These are phyloP conservation scores for Coffea humblotiana DNA, from an alignment of 305 asterid species.

Conservation along the genomic window DNA sequence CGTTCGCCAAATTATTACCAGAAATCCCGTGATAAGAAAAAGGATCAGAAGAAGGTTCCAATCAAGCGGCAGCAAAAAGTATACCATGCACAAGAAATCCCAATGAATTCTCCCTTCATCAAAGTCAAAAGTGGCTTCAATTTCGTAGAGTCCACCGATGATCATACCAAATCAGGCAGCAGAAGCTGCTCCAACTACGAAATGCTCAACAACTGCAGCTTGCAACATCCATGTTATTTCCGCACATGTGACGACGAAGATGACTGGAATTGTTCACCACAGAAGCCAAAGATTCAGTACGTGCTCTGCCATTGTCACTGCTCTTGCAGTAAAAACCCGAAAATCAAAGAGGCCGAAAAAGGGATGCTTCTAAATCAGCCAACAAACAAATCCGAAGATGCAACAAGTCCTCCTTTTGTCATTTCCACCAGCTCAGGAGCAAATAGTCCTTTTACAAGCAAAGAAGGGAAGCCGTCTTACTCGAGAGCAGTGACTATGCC, in stretches of 20 bases:
- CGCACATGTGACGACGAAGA: conserved; percentile 13
- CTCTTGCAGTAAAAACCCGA: background rate
- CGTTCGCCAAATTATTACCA: conserved; percentile 26
- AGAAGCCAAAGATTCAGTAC: conserved; percentile 4
- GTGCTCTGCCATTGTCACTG: background rate
- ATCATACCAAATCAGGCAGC: conserved; percentile 6
- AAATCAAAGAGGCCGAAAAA: background rate
- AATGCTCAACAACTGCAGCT: conserved; percentile 21
- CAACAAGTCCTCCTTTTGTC: background rate
- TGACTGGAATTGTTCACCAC: conserved; percentile 7
- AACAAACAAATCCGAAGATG: conserved; percentile 9
- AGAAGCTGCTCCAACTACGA: conserved; percentile 4
- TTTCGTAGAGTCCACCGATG: background rate
- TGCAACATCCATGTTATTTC: conserved; percentile 28
- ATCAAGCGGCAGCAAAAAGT: conserved; percentile 14
- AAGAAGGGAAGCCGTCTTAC: conserved; percentile 9
- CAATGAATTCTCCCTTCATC: conserved; percentile 8
- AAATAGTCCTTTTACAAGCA: conserved; percentile 4
- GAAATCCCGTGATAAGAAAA: conserved; percentile 20
- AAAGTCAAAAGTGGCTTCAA: conserved; percentile 17
- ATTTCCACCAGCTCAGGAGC: conserved; percentile 11
- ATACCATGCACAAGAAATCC: conserved; percentile 16
- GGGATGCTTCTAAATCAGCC: conserved; percentile 1
- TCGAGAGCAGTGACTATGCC: conserved; percentile 57
- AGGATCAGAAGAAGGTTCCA: conserved; percentile 24